phyloP scores from a whole-genome alignment of 2,329 filamentous ascomycete species.

The Lachnellula willkommii region DNA sequence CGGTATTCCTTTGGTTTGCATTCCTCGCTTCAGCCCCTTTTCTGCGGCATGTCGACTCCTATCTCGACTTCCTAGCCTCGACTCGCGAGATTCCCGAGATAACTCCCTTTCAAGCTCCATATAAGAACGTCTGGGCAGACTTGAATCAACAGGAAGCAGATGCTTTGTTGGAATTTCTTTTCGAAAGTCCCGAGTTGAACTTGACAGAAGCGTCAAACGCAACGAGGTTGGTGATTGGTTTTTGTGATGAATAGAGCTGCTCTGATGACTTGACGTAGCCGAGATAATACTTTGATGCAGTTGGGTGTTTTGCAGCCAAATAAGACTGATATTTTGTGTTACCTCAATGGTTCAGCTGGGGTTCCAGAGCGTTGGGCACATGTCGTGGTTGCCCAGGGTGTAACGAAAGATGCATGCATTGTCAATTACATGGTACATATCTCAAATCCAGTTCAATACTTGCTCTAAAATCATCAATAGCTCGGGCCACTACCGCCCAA shows the following conservation, averaged over 20 bases:
- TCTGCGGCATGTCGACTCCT: not conserved
- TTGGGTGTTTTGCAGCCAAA: conserved; percentile 18
- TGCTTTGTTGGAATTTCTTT: conserved; percentile 5
- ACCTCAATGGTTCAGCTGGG: conserved; percentile 9
- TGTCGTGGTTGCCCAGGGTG: conserved; percentile 11
- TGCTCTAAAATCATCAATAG: not conserved
- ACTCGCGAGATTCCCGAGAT: not conserved
- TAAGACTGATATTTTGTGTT: conserved; percentile 16
- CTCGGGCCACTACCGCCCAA: conserved; percentile 17
- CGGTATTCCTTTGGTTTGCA: not conserved
- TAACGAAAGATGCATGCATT: not conserved
- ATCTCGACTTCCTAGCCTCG: not conserved
- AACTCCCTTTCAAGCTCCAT: not conserved
- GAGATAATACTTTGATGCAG: not conserved
- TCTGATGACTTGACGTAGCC: not conserved
- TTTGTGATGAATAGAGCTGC: not conserved
- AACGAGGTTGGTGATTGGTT: conserved; percentile 1
- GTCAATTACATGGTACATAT: conserved; percentile 11
- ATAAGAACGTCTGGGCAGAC: conserved; percentile 11
- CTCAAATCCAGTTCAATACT: not conserved
- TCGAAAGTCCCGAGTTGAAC: conserved; percentile 5
- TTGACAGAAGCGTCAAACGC: conserved; percentile 9
- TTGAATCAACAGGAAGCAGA: conserved; percentile 8
- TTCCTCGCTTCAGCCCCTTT: not conserved
- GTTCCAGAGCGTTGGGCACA: conserved; percentile 13